Evolutionary conservation across 345 rosid genomes (phyloP), one percentile per base, ranked within the genome.

Genomic region (Abelmoschus esculentus): DNA sequence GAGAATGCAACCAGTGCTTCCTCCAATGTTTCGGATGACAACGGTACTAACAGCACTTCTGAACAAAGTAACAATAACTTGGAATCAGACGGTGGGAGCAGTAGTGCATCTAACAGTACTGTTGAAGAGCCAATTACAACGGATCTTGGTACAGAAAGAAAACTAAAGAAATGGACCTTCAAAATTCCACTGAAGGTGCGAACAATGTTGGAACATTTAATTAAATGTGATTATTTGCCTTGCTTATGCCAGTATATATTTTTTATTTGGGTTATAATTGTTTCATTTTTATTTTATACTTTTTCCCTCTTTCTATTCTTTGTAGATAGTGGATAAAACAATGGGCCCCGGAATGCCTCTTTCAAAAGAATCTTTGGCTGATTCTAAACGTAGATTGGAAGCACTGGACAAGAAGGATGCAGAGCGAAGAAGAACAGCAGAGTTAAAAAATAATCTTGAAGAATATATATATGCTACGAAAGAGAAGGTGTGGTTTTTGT

Each of bases 391-490:
- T 61, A 95, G 81, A 80, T 73, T 95, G 80, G 97, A 92, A 75
- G 84, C 74, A 67, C 81, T 90, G 81, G 87, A 91, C 85, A 87
- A 82, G 86, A 92, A 82, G 80, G 99, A 95, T 76, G 84, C 81
- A 17, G 99, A 95, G 80, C 80, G 99, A 70, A 85, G 90, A 84
- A 88, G 89, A 76, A 95, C 99, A 26, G 98, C 98, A 1, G 98
- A 95, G 78, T 79, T 92, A 66, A 95, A 95, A 77, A 95, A 95
- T 82, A 82, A 83, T 77, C 88, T 95, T 84, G 99, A 95, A 80
- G 88, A 89, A 47, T 95, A 95, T 77, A 87, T 95, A 75, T 95
- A 95, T 83, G 87, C 93, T 31, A 92, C 97, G 17, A 95, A 95
- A 85, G 99, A 95, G 74, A 87, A 92, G 96, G 99, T 87, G 26